phyloP scores from a whole-genome alignment of 2,329 filamentous ascomycete genomes.

The Thelonectria blattea region DNA sequence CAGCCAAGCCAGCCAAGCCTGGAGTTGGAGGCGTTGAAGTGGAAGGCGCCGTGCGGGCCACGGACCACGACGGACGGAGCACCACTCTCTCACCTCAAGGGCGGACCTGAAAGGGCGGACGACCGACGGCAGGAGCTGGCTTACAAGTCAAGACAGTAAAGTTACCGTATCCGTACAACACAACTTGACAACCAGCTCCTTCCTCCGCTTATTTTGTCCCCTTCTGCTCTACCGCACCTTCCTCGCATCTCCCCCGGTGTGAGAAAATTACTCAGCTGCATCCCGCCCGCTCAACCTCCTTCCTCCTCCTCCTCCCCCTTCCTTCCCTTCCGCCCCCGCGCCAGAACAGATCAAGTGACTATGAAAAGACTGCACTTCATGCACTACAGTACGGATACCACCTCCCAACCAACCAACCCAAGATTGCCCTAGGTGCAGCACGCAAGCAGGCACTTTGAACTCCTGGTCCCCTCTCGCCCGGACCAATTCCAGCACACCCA shows the following conservation, averaged over 20 bases:
- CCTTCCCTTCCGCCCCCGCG: conserved; percentile 17
- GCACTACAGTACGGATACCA: conserved; percentile 14
- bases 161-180: too few species aligned
- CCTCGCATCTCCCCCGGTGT: too few species aligned
- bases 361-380: conserved; percentile 16
- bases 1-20: too few species aligned
- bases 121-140: too few species aligned
- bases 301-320: too few species aligned
- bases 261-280: background rate
- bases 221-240: too few species aligned
- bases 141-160: too few species aligned
- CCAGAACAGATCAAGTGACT: conserved; percentile 29
- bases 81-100: too few species aligned
- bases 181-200: too few species aligned
- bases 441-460: background rate
- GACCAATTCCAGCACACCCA: background rate
- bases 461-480: background rate
- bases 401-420: conserved; percentile 14
- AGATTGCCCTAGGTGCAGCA: background rate
- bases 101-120: too few species aligned
- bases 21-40: background rate
- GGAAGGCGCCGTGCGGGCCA: conserved; percentile 5
- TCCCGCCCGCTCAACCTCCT: conserved; percentile 8
- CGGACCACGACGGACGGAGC: conserved; percentile 1
- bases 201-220: too few species aligned